These are phyloP conservation scores for Hygrocybe coccinea DNA, from an alignment of 768 basidiomycete species.

Conservation along the genomic window DNA sequence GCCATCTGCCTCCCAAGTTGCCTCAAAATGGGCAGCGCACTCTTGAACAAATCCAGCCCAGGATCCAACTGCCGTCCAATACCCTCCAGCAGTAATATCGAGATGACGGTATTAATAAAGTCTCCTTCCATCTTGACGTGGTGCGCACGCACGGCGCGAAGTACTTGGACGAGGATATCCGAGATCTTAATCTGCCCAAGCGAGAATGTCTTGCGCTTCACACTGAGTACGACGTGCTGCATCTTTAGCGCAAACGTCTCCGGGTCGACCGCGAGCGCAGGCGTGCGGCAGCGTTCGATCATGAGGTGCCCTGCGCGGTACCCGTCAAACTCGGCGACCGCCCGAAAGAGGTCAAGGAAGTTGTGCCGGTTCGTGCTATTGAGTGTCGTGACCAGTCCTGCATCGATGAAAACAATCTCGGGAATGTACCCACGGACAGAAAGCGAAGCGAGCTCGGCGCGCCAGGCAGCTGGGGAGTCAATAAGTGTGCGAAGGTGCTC, in stretches of 20 bases:
- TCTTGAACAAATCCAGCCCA: conserved; percentile 88
- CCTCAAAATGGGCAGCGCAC: conserved; percentile 87
- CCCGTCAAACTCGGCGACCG: conserved; percentile 94
- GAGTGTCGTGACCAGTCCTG: conserved; percentile 88
- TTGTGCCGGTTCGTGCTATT: conserved; percentile 79
- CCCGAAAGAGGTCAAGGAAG: conserved; percentile 94
- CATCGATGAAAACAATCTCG: conserved; percentile 94
- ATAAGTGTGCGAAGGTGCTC: conserved; percentile 59
- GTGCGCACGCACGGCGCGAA: conserved; percentile 80
- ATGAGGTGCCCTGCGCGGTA: conserved; percentile 93
- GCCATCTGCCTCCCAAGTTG: conserved; percentile 92
- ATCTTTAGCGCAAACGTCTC: conserved; percentile 98
- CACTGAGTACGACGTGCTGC: conserved; percentile 88
- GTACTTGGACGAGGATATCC: conserved; percentile 85
- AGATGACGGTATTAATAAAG: conserved; percentile 97
- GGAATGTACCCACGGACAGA: conserved; percentile 76
- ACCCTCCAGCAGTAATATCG: conserved; percentile 88
- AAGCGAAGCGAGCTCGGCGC: conserved; percentile 56
- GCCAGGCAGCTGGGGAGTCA: conserved; percentile 63
- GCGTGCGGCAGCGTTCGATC: conserved; percentile 90
- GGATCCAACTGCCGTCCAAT: conserved; percentile 95
- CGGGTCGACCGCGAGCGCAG: conserved; percentile 82
- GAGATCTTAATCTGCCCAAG: conserved; percentile 96
- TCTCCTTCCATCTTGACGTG: conserved; percentile 99
- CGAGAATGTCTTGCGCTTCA: conserved; percentile 96